Conservation (phyloP, 768 basidiomycete genomes). For the Tylopilus sp. region DNA sequence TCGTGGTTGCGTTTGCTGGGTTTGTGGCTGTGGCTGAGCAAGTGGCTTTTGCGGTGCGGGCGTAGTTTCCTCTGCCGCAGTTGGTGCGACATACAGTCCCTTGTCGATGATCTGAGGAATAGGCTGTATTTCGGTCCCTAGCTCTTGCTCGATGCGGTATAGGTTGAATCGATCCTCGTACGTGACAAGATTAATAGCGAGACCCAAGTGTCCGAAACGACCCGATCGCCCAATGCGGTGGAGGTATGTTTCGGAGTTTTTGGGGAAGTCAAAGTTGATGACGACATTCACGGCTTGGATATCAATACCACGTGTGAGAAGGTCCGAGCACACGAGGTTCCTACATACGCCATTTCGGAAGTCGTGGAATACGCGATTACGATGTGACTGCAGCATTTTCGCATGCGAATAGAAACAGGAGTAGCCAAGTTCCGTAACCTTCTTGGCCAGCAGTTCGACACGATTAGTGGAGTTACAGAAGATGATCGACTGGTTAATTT, state of each 20-base stretch:
- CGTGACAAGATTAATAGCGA: conserved; percentile 97
- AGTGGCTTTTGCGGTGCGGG: conserved; percentile 43
- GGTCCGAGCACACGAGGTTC: conserved; percentile 96
- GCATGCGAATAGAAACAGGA: conserved; percentile 99
- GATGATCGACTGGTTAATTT: conserved; percentile 99
- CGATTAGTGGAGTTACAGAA: conserved; percentile 99
- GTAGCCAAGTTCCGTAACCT: conserved; percentile 98
- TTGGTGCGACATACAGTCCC: conserved; percentile 88
- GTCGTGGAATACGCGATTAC: conserved; percentile 99
- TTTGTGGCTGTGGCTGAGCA: conserved; percentile 33
- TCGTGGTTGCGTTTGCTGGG: conserved; percentile 22
- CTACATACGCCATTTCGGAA: conserved; percentile 98
- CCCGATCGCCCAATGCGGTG: conserved; percentile 98
- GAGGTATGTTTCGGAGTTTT: conserved; percentile 98
- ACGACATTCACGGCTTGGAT: conserved; percentile 99
- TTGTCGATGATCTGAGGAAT: conserved; percentile 92
- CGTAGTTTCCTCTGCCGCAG: conserved; percentile 41
- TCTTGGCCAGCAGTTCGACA: conserved; percentile 98
- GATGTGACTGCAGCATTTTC: conserved; percentile 98
- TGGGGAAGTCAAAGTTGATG: conserved; percentile 99
- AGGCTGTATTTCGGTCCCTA: conserved; percentile 96
- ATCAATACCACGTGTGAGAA: conserved; percentile 98
- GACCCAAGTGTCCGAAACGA: conserved; percentile 93
- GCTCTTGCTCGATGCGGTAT: conserved; percentile 97
- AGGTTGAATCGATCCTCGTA: conserved; percentile 98